Conservation (phyloP, 768 basidiomycete genomes). For the Suillus weaverae region DNA sequence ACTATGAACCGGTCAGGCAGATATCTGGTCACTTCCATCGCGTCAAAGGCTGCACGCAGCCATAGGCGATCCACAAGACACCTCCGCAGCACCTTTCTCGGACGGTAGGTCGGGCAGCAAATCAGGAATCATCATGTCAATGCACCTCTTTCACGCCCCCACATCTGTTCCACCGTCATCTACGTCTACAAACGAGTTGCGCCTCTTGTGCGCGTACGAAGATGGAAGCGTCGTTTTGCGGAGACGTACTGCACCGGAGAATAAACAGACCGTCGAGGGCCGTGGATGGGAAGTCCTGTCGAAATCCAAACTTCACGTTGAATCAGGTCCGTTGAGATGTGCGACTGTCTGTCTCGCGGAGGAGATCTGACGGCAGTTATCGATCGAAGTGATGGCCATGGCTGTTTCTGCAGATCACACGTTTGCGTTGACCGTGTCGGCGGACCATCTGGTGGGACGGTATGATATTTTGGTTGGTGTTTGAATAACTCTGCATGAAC, state of each 20-base stretch:
- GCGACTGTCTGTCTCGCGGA: neutral
- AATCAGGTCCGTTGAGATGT: constrained; percentile 54
- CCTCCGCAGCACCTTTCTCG: constrained; percentile 20
- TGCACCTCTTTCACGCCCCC: constrained; percentile 57
- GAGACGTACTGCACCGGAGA: constrained; percentile 40
- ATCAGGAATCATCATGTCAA: constrained; percentile 88
- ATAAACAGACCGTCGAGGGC: constrained; percentile 57
- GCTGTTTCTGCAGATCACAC: constrained; percentile 56
- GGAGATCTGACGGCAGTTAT: neutral
- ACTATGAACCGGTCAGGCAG: constrained; percentile 52
- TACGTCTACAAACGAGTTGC: constrained; percentile 43
- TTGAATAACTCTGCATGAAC: constrained; percentile 7
- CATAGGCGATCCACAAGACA: constrained; percentile 58
- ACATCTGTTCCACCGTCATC: constrained; percentile 32
- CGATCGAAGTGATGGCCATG: constrained; percentile 79
- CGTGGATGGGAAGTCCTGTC: constrained; percentile 72
- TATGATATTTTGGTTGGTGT: constrained; percentile 56
- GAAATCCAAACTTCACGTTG: constrained; percentile 64
- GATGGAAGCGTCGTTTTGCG: constrained; percentile 76
- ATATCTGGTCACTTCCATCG: constrained; percentile 80
- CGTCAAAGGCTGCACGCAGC: constrained; percentile 76
- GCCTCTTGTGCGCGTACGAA: constrained; percentile 78
- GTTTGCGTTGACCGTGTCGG: constrained; percentile 79
- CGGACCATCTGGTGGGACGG: constrained; percentile 73
- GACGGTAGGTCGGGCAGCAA: constrained; percentile 54